Percentiles rank a stretch among this genome's conserved stretches.
phyloP scores from a whole-genome alignment of 345 rosid genomes.

The Pistacia vera region DNA sequence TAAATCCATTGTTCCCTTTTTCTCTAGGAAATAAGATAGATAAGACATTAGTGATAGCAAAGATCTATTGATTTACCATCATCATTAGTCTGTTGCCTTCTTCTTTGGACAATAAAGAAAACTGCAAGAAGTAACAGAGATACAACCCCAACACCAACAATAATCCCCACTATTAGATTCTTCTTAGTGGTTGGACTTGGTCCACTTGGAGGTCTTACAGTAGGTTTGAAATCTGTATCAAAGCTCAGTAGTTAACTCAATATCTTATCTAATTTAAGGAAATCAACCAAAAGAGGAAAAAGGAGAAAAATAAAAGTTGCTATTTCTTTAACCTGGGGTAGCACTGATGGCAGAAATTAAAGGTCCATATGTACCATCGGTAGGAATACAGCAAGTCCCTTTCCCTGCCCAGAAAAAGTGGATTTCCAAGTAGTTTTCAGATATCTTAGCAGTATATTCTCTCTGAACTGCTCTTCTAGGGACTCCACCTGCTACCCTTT shows the following conservation, averaged over 20 bases:
- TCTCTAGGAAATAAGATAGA: neutral
- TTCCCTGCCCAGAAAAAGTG: constrained; percentile 49
- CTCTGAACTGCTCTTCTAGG: constrained; percentile 27
- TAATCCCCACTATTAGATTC: constrained; percentile 36
- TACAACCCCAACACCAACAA: constrained; percentile 60
- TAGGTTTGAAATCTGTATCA: constrained; percentile 66
- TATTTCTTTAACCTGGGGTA: constrained; percentile 39
- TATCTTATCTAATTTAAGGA: neutral
- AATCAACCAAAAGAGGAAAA: too few species aligned
- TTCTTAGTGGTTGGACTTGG: constrained; percentile 16
- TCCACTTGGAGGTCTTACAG: constrained; percentile 46
- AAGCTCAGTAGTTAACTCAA: constrained; percentile 15
- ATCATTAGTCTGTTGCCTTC: constrained; percentile 37
- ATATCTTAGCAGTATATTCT: constrained; percentile 21
- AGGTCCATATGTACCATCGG: constrained; percentile 37
- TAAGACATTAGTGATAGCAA: neutral
- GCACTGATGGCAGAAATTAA: constrained; percentile 49
- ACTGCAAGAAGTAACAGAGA: constrained; percentile 33
- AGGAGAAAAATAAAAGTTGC: neutral
- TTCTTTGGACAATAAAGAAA: constrained; percentile 37
- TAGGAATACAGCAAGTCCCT: constrained; percentile 38
- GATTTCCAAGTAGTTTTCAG: constrained; percentile 35
- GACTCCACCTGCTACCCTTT: constrained; percentile 29
- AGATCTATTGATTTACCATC: constrained; percentile 47
- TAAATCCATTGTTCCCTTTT: neutral